Base-by-base conservation (phyloP, 345 rosid species). In the Conringia planisiliqua region DNA sequence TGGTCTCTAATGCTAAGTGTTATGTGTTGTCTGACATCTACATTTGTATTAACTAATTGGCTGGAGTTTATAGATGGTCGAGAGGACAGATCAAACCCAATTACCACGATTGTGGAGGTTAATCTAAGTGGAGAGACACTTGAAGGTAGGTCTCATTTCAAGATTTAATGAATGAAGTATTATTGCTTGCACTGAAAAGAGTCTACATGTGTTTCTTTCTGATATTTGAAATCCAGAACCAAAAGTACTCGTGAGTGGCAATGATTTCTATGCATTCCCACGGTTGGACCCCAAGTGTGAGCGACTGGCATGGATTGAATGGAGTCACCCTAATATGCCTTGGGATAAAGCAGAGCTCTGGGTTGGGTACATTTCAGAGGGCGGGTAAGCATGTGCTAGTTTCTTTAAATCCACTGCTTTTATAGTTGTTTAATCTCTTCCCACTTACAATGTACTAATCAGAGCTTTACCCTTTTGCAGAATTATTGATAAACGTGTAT, bases 251-350 rank as follows among this genome's bases (percentile, higher is more conserved):
- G 79, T 83, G 22, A 81, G 86, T 24, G 97, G 93, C 78, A 89
- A 83, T 74, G 99, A 95, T 78, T 95, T 95, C 85, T 92, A 90
- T 85, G 97, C 97, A 12, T 95, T 88, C 77, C 97, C 99, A n/a
- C 97, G 96, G 2, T 22, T 95, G 59, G 97, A 95, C 43, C 76
- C 87, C 7, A 83, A 84, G 62, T 78, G 85, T 62, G 91, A 86
- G 82, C 74, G 87, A 56, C 75, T 95, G 43, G 97, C 97, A 12
- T 95, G 99, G 99, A 85, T 95, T 50, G 88, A 86, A 66, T 95
- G 99, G 97, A 76, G 83, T 60, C 97, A 88, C 69, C 97, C 99
- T 47, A 89, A 87, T 79, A 92, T 90, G 97, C 97, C 97, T 11
- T 92, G 99, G 99, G 99, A 95, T 74, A 89, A 83, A 84, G 47